Evolutionary conservation across 768 basidiomycete species (phyloP).

Genomic region (Auricularia sp.): DNA sequence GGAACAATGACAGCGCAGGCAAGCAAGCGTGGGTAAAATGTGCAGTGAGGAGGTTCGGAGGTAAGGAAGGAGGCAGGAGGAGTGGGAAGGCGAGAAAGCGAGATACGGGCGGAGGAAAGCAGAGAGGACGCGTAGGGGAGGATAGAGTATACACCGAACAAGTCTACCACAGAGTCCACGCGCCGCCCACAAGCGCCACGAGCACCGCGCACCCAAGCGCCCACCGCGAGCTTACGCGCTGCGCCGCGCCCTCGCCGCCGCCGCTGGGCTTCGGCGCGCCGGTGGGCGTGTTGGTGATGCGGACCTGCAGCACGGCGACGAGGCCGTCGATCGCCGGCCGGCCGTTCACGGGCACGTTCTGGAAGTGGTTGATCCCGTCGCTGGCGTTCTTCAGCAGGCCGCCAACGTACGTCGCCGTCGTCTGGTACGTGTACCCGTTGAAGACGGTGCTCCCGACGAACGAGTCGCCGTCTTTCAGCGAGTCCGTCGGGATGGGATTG

Average conservation of each 20-base stretch:
- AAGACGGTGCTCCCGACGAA: constrained; percentile 55
- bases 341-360: constrained; percentile 39
- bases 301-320: constrained; percentile 67
- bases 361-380: constrained; percentile 57
- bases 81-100: no score
- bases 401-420: constrained; percentile 53
- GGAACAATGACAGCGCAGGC: no score
- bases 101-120: no score
- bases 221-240: not conserved
- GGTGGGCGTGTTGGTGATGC: constrained; percentile 37
- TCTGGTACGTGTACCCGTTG: constrained; percentile 64
- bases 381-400: constrained; percentile 65
- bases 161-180: not conserved
- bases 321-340: constrained; percentile 70
- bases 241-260: constrained; percentile 31
- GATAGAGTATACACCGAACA: no score
- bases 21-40: no score
- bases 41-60: no score
- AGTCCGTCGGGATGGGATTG: constrained; percentile 29
- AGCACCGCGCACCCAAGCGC: not conserved
- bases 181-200: not conserved
- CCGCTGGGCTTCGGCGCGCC: not conserved
- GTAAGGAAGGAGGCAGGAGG: no score
- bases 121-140: no score
- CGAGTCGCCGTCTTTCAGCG: constrained; percentile 47